phyloP scores from a whole-genome alignment of 2,329 filamentous ascomycete genomes.

The Aspergillus jensenii region DNA sequence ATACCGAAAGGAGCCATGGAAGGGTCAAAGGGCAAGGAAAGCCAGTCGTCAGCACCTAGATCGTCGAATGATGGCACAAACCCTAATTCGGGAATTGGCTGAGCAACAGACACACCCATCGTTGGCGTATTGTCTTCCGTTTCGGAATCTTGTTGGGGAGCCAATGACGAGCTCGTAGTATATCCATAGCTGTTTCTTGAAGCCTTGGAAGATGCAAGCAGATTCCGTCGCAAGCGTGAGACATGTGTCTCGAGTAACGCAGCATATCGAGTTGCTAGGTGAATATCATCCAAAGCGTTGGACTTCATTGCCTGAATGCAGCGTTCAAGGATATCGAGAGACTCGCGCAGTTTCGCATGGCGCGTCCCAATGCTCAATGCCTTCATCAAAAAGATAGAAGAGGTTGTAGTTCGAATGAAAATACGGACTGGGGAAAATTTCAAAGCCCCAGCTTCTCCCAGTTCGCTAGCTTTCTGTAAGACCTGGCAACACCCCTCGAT shows the following conservation, averaged over 20 bases:
- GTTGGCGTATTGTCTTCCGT: constrained; percentile 20
- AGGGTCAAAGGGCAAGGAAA: constrained; percentile 44
- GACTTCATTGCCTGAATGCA: constrained; percentile 50
- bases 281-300: constrained; percentile 53
- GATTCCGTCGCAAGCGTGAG: constrained; percentile 40
- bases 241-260: constrained; percentile 50
- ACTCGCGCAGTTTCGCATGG: constrained; percentile 50
- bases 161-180: constrained; percentile 30
- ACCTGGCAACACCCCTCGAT: constrained; percentile 56
- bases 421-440: constrained; percentile 55
- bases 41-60: constrained; percentile 41
- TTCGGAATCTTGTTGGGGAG: constrained; percentile 28
- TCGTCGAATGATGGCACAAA: constrained; percentile 32
- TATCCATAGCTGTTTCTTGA: constrained; percentile 26
- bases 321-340: constrained; percentile 49
- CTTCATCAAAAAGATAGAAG: constrained; percentile 56
- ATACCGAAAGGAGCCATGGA: constrained; percentile 46
- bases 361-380: constrained; percentile 51
- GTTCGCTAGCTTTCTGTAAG: constrained; percentile 49
- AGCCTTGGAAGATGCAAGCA: constrained; percentile 35
- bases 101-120: constrained; percentile 22
- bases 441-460: constrained; percentile 48
- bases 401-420: constrained; percentile 55
- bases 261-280: constrained; percentile 52
- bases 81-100: constrained; percentile 28